Conservation (phyloP, 345 rosid species). For the Salix udensis region DNA sequence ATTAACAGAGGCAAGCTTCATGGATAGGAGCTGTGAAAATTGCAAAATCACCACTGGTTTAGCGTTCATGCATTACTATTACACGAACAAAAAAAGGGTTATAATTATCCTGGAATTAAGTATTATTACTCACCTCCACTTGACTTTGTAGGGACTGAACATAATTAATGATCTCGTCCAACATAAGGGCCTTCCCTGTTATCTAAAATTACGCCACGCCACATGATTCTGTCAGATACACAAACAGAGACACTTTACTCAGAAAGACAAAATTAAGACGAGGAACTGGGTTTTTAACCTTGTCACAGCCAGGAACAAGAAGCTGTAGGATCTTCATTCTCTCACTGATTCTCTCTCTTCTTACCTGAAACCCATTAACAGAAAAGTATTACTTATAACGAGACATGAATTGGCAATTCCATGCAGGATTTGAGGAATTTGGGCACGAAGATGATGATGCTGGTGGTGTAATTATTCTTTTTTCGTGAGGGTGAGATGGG, state of each 20-base stretch:
- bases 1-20: conserved; percentile 67
- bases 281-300: conserved; percentile 32
- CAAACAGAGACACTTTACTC: not conserved
- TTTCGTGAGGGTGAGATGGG: conserved; percentile 10
- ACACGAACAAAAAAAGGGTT: not conserved
- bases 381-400: not conserved
- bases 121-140: conserved; percentile 49
- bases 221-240: conserved; percentile 34
- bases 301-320: conserved; percentile 83
- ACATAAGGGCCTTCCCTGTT: conserved; percentile 76
- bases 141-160: conserved; percentile 64
- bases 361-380: conserved; percentile 39
- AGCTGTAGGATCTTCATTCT: conserved; percentile 57
- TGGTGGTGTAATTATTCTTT: not conserved
- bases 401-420: not conserved
- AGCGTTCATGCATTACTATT: not conserved
- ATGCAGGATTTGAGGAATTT: no score
- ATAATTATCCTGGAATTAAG: no score
- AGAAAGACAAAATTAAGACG: conserved; percentile 12
- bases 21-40: conserved; percentile 52
- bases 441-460: no score
- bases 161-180: conserved; percentile 84
- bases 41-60: not conserved
- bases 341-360: conserved; percentile 77
- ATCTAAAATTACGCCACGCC: conserved; percentile 41